phyloP scores from a whole-genome alignment of 306 rosid genomes.

The Acacia confusa region DNA sequence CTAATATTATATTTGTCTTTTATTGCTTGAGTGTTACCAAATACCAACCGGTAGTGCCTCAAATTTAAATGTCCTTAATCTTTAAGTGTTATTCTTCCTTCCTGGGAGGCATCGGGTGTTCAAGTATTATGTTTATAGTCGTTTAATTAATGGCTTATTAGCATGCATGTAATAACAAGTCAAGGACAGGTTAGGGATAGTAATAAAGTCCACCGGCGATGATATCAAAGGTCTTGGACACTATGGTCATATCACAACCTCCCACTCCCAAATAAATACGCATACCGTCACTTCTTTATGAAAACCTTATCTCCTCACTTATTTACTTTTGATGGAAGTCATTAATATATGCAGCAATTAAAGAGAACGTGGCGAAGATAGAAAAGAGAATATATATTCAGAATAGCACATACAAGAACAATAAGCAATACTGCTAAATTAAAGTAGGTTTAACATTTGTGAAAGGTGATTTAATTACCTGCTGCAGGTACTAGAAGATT shows the following conservation, averaged over 20 bases:
- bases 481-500: slow-evolving; percentile 6
- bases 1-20: too few species aligned
- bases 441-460: background rate
- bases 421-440: background rate
- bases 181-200: background rate
- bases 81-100: background rate
- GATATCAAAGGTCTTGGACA: background rate
- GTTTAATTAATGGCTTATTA: background rate
- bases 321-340: background rate
- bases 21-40: background rate
- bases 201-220: background rate
- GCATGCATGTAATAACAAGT: background rate
- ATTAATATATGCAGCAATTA: background rate
- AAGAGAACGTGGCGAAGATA: background rate
- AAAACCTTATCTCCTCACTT: background rate
- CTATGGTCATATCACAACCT: background rate
- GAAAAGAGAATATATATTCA: background rate
- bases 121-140: background rate
- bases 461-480: background rate
- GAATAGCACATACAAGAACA: background rate
- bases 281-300: background rate
- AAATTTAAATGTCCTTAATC: background rate
- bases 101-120: background rate
- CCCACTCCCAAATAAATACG: background rate
- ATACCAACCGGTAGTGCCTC: background rate